Base-by-base conservation (phyloP, 768 basidiomycete species). In the Suillus cothurnatus region DNA sequence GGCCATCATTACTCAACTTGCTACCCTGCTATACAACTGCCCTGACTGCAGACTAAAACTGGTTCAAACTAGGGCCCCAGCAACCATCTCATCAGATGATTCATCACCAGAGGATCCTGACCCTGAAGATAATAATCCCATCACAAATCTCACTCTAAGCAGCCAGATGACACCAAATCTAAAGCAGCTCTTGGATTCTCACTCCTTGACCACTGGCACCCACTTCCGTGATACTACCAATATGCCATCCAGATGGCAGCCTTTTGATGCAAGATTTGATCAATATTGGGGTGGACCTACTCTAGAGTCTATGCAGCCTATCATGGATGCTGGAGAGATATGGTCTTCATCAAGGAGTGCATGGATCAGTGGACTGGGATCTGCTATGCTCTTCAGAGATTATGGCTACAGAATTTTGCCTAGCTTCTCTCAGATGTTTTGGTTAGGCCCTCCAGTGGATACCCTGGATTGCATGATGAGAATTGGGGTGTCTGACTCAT, bases 231-330 rank as follows among this genome's bases (percentile, higher is more conserved):
- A 34, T n/a, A 43, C 6, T 0, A 8, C 0, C 19, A 19, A 5
- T 4, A 32, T 38, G 34, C 28, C 43, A 23, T 14, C 17, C n/a
- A 45, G 61, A 26, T 66, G 52, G 53, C 34, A n/a, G 28, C 41
- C 34, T 21, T 45, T 62, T 26, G 61, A 62, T 49, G 7, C 14
- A 19, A 28, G 1, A 9, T 66, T 57, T 12, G 65, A 66, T 43
- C 14, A 62, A 14, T 66, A 66, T 50, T 26, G 39, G 41, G 41
- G 36, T n/a, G 61, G 17, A 17, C 61, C 68, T 2, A 36, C 50
- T 4, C 50, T 63, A 4, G 65, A 69, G 34, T n/a, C n/a, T n/a
- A n/a, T n/a, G n/a, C n/a, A n/a, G n/a, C n/a, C n/a, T n/a, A n/a
- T n/a, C n/a, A 17, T n/a, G n/a, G n/a, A n/a, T n/a, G n/a, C n/a